Base-by-base conservation (phyloP, 148 eudicot species). In the Diospyros kaki region DNA sequence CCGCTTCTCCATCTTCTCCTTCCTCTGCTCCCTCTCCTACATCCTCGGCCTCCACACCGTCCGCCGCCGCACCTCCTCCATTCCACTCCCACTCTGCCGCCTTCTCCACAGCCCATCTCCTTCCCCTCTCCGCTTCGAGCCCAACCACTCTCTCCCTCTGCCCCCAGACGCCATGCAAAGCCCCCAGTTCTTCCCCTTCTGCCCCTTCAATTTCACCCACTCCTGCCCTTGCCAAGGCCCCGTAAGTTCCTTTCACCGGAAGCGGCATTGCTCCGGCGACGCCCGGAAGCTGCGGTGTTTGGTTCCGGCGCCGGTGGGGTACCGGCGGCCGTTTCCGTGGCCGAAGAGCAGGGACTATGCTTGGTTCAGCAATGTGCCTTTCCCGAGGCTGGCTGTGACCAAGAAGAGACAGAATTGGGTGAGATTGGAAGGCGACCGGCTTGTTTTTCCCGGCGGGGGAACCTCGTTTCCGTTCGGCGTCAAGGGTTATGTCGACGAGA, bases 381-480 rank as follows among this genome's bases (percentile, higher is more conserved):
- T 77, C 41, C 64, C 79, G 8, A 76, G 61, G 69, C 75, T 89
- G 4, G 75, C 75, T 8, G 79, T 73, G 56, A 55, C 12, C 1
- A 88, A 88, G 81, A 79, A 82, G 61, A 44, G 45, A 1, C 91
- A 88, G 84, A 84, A 86, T 69, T 88, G 91, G 91, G 85, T 87
- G 8, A 77, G 85, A 45, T 69, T 83, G 76, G 84, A 81, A 43
- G 84, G 87, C 6, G 77, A 83, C 46, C 50, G 65, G 61, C 77
- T 88, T 59, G 53, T 84, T 50, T 88, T 88, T 52, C 91, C 91
- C 6, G 91, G 89, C 1, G 91, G 91, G 4, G 91, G 91, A 3
- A 86, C 91, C 28, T 86, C 89, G 1, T 86, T 88, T 69, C 67
- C 75, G 6, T n/a, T 17, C 9, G 91, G 89, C 10, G 86, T 82